phyloP scores from a whole-genome alignment of 1,284 basidiomycete genomes.

The Moesziomyces antarcticus region DNA sequence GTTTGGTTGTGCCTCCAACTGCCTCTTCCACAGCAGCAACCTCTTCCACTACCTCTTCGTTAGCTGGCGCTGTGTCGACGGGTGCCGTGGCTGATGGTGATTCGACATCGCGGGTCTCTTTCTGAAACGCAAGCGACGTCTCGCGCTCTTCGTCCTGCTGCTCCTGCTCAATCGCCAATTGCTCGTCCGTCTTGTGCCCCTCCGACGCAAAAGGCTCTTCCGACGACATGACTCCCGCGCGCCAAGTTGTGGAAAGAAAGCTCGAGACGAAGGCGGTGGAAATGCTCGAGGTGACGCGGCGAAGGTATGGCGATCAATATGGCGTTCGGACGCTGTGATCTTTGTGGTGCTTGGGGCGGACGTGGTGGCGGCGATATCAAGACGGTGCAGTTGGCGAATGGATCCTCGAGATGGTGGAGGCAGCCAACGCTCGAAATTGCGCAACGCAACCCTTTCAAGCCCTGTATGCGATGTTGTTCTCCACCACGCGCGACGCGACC shows the following conservation, averaged over 20 bases:
- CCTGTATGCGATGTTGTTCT: conserved; percentile 27
- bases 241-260: no score
- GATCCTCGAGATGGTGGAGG: conserved; percentile 21
- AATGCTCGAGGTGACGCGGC: no score
- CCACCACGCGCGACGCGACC: conserved; percentile 30
- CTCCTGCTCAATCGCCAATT: conserved; percentile 36
- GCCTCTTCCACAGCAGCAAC: conserved; percentile 3
- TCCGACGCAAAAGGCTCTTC: conserved; percentile 24
- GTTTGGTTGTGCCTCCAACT: conserved; percentile 2
- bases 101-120: conserved; percentile 11
- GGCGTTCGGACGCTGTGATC: neutral
- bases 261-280: no score
- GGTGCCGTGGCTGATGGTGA: no score
- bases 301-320: no score
- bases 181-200: conserved; percentile 32
- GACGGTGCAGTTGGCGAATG: neutral
- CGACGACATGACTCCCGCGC: conserved; percentile 24
- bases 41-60: conserved; percentile 1
- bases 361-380: neutral
- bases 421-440: conserved; percentile 1
- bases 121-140: conserved; percentile 27
- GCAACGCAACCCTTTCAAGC: neutral
- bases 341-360: neutral
- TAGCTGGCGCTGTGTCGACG: neutral
- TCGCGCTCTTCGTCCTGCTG: conserved; percentile 39